These are phyloP conservation scores for Chaetomium cochliodes DNA, from an alignment of 495 filamentous ascomycete species.

Conservation along the genomic window DNA sequence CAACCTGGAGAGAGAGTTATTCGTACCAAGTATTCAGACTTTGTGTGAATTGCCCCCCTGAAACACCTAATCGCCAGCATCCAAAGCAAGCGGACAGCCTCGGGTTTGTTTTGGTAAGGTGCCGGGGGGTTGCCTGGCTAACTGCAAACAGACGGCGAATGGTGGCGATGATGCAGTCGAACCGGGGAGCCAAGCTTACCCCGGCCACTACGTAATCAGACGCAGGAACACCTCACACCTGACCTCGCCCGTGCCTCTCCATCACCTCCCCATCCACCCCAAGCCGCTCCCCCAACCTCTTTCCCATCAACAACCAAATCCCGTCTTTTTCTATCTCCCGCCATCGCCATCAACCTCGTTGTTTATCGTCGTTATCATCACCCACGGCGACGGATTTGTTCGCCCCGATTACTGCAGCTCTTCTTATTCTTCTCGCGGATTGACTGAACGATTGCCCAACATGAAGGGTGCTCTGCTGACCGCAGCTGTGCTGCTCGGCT, in stretches of 20 bases:
- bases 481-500: slow-evolving; percentile 79
- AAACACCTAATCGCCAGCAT: not conserved
- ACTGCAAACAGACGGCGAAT: not conserved
- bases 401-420: not conserved
- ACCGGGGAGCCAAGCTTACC: not conserved
- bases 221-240: slow-evolving; percentile 23
- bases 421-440: not conserved
- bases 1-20: not conserved
- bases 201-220: slow-evolving; percentile 22
- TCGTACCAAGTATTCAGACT: too few species aligned
- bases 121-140: not conserved
- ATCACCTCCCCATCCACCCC: slow-evolving; percentile 9
- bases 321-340: slow-evolving; percentile 7
- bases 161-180: not conserved
- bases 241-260: slow-evolving; percentile 1
- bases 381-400: slow-evolving; percentile 1
- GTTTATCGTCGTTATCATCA: slow-evolving; percentile 4
- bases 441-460: slow-evolving; percentile 34
- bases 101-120: not conserved
- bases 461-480: slow-evolving; percentile 83
- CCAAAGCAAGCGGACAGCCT: not conserved
- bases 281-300: slow-evolving; percentile 13
- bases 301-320: slow-evolving; percentile 9
- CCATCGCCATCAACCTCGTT: slow-evolving; percentile 4
- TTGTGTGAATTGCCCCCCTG: not conserved